A percentile compares a stretch with the other conserved stretches of the same genome.
Evolutionary conservation across 768 basidiomycete genomes (phyloP).

Genomic region (Amanita phalloides): DNA sequence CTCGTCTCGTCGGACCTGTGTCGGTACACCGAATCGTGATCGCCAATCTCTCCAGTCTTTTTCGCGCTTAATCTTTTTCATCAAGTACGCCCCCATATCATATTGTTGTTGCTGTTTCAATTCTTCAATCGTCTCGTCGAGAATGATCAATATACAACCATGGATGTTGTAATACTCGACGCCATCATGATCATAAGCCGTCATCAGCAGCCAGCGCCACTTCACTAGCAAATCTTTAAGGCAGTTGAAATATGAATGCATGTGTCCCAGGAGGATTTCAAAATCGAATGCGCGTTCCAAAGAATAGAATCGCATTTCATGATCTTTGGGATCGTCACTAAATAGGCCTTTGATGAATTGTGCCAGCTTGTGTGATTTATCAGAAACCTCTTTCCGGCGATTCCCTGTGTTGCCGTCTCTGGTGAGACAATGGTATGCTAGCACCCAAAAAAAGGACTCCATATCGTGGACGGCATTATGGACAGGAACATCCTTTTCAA

Average conservation of each 20-base stretch:
- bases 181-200: neutral
- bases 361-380: neutral
- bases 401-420: slow-evolving; percentile 8
- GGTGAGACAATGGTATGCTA: slow-evolving; percentile 10
- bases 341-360: neutral
- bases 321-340: too few relatives aligned
- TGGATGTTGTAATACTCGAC: neutral
- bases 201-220: neutral
- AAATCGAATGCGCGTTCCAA: neutral
- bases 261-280: neutral
- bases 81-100: too few relatives aligned
- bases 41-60: too few relatives aligned
- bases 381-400: neutral
- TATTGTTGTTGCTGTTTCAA: neutral
- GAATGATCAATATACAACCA: neutral
- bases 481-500: neutral
- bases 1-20: too few relatives aligned
- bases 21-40: too few relatives aligned
- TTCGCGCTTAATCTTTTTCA: too few relatives aligned
- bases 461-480: slow-evolving; percentile 11
- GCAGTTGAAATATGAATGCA: neutral
- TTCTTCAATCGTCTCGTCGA: neutral
- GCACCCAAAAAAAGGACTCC: slow-evolving; percentile 14
- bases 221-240: neutral
- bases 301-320: too few relatives aligned